Conservation (phyloP, 225 moss, liverwort and hornwort genomes). For the Pleurozium schreberi region DNA sequence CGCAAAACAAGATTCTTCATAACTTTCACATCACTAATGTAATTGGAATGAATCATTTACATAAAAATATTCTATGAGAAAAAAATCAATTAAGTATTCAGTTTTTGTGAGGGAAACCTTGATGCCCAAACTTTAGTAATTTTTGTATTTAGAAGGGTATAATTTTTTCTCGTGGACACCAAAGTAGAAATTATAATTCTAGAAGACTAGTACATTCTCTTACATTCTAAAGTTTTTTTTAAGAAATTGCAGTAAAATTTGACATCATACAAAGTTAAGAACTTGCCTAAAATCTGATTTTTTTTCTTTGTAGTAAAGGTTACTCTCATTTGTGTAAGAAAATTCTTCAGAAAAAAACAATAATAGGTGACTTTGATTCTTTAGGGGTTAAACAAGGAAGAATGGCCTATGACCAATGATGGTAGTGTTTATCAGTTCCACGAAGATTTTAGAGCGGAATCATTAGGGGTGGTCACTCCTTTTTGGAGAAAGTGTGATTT, state of each 20-base stretch:
- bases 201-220: neutral
- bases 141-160: neutral
- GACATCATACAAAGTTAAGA: neutral
- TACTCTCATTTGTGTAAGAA: too few species aligned
- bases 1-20: neutral
- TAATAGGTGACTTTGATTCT: neutral
- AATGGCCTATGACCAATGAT: neutral
- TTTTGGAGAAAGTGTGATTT: too few species aligned
- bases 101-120: accelerated
- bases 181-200: too few species aligned
- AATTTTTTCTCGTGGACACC: accelerated
- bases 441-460: neutral
- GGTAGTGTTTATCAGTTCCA: neutral
- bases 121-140: neutral
- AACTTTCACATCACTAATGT: neutral
- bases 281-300: accelerated
- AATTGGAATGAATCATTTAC: neutral
- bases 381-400: accelerated
- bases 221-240: neutral
- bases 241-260: neutral
- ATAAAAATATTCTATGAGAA: neutral
- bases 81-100: neutral
- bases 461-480: too few species aligned
- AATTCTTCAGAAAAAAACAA: accelerated
- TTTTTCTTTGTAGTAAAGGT: too few species aligned